These are phyloP conservation scores for Ophiobolus disseminans DNA, from an alignment of 2,329 filamentous ascomycete species.

Conservation along the genomic window DNA sequence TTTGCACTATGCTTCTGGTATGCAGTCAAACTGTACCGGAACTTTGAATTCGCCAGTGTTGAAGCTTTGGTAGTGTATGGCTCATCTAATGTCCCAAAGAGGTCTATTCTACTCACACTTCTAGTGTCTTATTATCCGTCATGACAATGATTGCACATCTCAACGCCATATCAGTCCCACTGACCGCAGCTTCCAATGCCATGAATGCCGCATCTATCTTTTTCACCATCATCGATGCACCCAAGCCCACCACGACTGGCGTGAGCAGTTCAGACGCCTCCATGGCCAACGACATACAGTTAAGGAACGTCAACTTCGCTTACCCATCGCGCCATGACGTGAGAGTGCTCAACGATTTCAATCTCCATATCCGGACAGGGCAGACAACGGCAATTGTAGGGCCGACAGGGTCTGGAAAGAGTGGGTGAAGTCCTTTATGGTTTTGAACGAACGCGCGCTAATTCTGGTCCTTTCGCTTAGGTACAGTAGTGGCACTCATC, in stretches of 20 bases:
- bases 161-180: constrained; percentile 25
- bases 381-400: constrained; percentile 92
- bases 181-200: constrained; percentile 23
- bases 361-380: constrained; percentile 79
- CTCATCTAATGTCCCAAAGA: neutral
- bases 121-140: constrained; percentile 31
- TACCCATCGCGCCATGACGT: constrained; percentile 71
- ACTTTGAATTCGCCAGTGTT: constrained; percentile 1
- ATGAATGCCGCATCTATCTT: constrained; percentile 28
- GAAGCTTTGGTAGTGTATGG: constrained; percentile 7
- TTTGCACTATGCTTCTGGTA: constrained; percentile 38
- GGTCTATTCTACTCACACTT: neutral
- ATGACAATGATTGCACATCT: constrained; percentile 30
- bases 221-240: constrained; percentile 34
- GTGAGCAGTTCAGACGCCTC: constrained; percentile 17
- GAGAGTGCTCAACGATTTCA: constrained; percentile 81
- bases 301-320: constrained; percentile 30
- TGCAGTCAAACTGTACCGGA: constrained; percentile 25
- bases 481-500: constrained; percentile 87
- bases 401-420: constrained; percentile 90
- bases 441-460: no score
- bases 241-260: constrained; percentile 19
- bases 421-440: no score
- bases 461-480: neutral
- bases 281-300: constrained; percentile 29